Evolutionary conservation across 768 basidiomycete species (phyloP), one percentile per base, ranked within the genome.

Genomic region (Hygrocybe coccinea): DNA sequence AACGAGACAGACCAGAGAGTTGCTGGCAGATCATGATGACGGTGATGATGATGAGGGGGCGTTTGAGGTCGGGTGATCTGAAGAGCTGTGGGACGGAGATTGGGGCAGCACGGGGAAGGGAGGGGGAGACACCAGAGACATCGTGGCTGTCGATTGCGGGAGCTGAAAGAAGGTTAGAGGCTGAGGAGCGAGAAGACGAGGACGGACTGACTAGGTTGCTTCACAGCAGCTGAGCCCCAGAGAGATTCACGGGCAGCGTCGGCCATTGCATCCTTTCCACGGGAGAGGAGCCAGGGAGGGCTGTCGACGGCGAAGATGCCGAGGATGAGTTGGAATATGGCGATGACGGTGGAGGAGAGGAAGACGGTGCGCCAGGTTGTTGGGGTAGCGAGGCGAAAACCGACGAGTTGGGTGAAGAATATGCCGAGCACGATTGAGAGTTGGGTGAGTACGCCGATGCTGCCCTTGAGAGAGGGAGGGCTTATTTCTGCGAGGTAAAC

Each of bases 401-500:
- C 92, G 57, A 91, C 74, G 4, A 77, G 69, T 65, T 98, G 95
- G 0, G 93, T 89, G n/a, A 83, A 67, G 78, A 95, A 85, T 59
- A 97, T 87, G 25, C 91, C 91, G 52, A 91, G 69, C 34, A 95
- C 91, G 63, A 95, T 87, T 37, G 80, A 83, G 24, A 94, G 72
- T 61, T 93, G 91, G 0, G 87, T 90, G 25, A 93, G 75, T 24
- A 92, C 86, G 19, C 89, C 89, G 58, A 93, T 74, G 54, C 75
- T 86, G 17, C 88, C 89, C 60, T 82, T 85, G 55, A 92, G 87
- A 45, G 79, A 78, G 2, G 81, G 71, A 0, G 93, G 94, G 0
- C 91, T 84, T 11, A 95, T 85, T 68, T 94, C 91, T 4, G 87
- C 78, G n/a, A 95, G 76, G 69, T 83, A 94, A 35, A 94, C 79